Base-by-base conservation (phyloP, 2,329 filamentous ascomycete species). In the Hypoxylon sp. region DNA sequence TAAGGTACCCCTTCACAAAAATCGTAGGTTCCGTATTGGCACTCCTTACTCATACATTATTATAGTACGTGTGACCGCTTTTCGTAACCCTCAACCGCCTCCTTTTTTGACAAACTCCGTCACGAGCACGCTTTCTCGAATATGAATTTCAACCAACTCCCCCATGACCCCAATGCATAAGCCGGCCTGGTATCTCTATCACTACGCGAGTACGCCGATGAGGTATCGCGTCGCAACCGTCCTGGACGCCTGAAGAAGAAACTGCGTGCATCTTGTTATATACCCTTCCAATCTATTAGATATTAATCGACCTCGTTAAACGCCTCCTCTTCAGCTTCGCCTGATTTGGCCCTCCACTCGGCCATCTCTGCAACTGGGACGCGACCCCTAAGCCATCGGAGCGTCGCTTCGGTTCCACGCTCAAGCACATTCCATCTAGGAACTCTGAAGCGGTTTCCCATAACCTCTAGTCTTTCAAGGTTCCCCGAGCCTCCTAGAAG, bases 371-470 rank as follows among this genome's bases (percentile, higher is more conserved):
- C 84, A 1, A 84, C 81, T 0, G 92, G 89, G 33, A 97, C 90
- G 58, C 91, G 86, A 26, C 93, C 91, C 64, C 92, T 86, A 52
- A 97, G 78, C 91, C 93, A 97, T 51, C 89, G 84, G 70, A 97
- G 80, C 0, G 93, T 90, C 2, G 92, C 91, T 72, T 97, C 93
- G 0, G 94, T 97, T 0, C 95, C 95, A 67, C 93, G 91, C 64
- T 95, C 91, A 49, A 98, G 80, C 5, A 97, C 86, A 67, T 91
- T 91, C 81, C 91, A 94, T 60, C 92, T 88, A 0, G 95, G 95
- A 30, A 97, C 93, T 30, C 93, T 85, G 79, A 98, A 98, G 30
- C 89, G 85, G 76, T 98, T 98, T 0, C 93, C 93, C 26, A 87
- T 87, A 3, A 97, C 91, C 49, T 97, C 91, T 8, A 97, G 81